Evolutionary conservation across 2,329 filamentous ascomycete species (phyloP), one percentile per base, ranked within the genome.

Genomic region (Neocucurbitaria cava): DNA sequence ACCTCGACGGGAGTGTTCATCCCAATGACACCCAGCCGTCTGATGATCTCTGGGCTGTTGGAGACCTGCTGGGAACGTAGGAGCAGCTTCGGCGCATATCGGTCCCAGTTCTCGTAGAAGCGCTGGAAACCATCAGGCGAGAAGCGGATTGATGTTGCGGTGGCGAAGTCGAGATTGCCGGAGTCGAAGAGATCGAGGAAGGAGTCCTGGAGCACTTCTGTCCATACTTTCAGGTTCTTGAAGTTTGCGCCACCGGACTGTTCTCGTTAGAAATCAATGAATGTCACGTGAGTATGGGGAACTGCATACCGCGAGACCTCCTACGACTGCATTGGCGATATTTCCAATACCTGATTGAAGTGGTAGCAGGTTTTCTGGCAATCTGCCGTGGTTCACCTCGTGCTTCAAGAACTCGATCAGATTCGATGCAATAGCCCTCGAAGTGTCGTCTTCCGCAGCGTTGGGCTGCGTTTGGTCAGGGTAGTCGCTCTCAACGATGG

Each of bases 1-100:
- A 96, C 92, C 78, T 96, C 92, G 42, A 96, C 91, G 20, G 92
- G 92, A 0, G 92, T 96, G 83, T 96, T 96, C 92, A 96, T 96
- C 74, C 91, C 92, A 66, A 96, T 96, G 63, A 92, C 88, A 57
- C 92, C 92, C 1, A 96, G 82, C 23, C 92, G 86, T 50, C 91
- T 87, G 79, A 96, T 96, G 78, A 96, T 92, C 78, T 96, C 92
- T 55, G 92, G 92, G 2, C 88, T 89, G 83, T 96, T 96, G 70
- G 89, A 93, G 9, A 96, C 90, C 73, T 90, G 86, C 79, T 96
- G 92, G n/a, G 88, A 88, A 59, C 92, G 90, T 43, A 96, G 87
- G 52, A 96, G 88, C 2, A 96, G 85, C 81, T 93, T 94, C 72
- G 89, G 83, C 45, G 89, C 82, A 77, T 96, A 96, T 33, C 80